Evolutionary conservation across 129 eudicot genomes (phyloP).

Genomic region (Tagetes patula): DNA sequence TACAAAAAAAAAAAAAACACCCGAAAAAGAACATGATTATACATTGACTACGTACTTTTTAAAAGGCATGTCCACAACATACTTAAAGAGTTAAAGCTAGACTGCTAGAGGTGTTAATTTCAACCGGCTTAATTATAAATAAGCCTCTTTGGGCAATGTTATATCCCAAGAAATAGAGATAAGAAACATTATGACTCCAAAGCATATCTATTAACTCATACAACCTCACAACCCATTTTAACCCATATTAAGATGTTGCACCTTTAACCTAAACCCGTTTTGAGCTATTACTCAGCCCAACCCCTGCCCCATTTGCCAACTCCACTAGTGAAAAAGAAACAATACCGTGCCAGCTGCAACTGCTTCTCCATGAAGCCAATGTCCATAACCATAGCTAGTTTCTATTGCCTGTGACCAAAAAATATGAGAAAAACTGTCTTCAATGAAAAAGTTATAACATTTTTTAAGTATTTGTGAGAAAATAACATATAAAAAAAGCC

Average conservation of each 20-base stretch:
- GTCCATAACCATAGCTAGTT: conserved; percentile 88
- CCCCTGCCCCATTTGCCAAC: neutral
- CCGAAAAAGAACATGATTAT: conserved; percentile 12
- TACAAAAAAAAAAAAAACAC: conserved; percentile 17
- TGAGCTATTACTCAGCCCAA: neutral
- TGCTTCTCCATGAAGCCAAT: conserved; percentile 99
- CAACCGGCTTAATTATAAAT: neutral
- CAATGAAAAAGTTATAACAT: neutral
- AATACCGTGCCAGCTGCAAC: conserved; percentile 95
- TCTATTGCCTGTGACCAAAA: conserved; percentile 71
- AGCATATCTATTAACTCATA: too few relatives aligned
- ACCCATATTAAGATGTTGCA: neutral
- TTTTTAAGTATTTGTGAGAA: conserved; percentile 1
- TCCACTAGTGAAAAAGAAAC: neutral
- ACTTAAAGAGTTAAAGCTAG: too few relatives aligned
- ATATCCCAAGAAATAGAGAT: neutral
- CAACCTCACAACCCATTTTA: neutral
- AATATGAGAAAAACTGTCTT: neutral
- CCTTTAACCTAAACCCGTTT: neutral
- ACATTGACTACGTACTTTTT: neutral
- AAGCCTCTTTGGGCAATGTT: neutral
- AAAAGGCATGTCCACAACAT: neutral
- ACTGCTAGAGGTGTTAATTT: too few relatives aligned
- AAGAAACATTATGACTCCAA: neutral
- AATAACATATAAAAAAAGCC: conserved; percentile 24